phyloP scores from a whole-genome alignment of 805 yeast species.

The Cyberlindnera samutprakarnensis region DNA sequence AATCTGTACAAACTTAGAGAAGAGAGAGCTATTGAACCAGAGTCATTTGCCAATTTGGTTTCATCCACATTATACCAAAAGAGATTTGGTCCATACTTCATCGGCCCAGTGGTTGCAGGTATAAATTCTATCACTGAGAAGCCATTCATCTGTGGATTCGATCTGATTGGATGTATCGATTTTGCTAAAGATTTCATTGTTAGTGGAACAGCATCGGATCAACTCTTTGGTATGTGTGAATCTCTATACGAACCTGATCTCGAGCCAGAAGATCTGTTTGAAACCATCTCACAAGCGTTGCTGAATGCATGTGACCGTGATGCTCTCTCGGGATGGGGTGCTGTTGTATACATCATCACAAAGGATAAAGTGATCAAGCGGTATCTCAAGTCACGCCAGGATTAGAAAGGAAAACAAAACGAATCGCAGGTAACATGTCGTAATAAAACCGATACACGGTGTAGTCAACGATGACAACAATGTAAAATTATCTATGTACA shows the following conservation, averaged over 20 bases:
- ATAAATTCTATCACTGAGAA: constrained; percentile 70
- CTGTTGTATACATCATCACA: constrained; percentile 84
- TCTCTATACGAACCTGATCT: constrained; percentile 88
- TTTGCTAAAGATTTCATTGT: constrained; percentile 92
- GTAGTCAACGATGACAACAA: background rate
- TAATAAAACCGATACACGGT: background rate
- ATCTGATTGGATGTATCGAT: constrained; percentile 94
- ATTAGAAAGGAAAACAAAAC: constrained; percentile 40
- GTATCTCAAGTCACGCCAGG: constrained; percentile 91
- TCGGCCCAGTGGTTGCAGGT: constrained; percentile 96
- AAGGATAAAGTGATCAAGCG: constrained; percentile 88
- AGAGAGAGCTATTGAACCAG: constrained; percentile 88
- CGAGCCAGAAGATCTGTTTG: constrained; percentile 92
- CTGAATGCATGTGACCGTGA: constrained; percentile 96
- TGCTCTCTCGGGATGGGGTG: constrained; percentile 98
- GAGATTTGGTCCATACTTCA: constrained; percentile 94
- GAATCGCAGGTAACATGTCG: background rate
- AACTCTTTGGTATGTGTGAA: constrained; percentile 98
- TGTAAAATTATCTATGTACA: constrained; percentile 2
- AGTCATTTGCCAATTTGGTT: constrained; percentile 86
- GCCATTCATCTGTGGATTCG: constrained; percentile 95
- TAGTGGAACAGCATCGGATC: constrained; percentile 94
- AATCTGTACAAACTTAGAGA: constrained; percentile 87
- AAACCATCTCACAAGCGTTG: constrained; percentile 89
- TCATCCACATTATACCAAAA: constrained; percentile 84